phyloP scores from a whole-genome alignment of 176 grass and related monocot species.

The Carex kokanica region DNA sequence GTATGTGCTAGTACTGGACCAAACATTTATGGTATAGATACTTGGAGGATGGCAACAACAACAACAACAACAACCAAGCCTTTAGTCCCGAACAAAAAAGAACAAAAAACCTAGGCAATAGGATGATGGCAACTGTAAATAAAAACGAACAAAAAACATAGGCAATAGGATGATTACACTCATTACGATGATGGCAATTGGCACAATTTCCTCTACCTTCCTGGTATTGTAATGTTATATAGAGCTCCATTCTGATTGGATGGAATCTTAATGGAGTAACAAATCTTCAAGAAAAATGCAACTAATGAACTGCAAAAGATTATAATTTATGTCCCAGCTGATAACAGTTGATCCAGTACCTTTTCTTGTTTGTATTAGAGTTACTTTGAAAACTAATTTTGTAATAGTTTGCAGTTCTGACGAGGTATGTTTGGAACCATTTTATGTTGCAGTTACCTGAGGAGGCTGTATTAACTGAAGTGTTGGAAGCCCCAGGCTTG shows the following conservation, averaged over 20 bases:
- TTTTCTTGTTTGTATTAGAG: not conserved
- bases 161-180: not conserved
- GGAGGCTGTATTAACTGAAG: constrained; percentile 61
- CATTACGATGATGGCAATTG: not conserved
- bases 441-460: constrained; percentile 57
- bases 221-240: not conserved
- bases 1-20: not conserved
- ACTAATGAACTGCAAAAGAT: not conserved
- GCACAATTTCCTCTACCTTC: not conserved
- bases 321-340: not conserved
- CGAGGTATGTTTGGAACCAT: constrained; percentile 18
- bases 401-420: constrained; percentile 23
- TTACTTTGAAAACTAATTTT: not conserved
- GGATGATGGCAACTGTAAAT: too few species aligned
- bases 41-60: not conserved
- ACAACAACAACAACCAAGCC: too few species aligned
- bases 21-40: not conserved
- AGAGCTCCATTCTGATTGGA: not conserved
- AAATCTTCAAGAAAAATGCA: not conserved
- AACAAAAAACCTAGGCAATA: not conserved
- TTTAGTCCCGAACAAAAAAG: too few species aligned
- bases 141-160: not conserved
- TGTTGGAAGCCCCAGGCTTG: constrained; percentile 54
- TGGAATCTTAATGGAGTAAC: not conserved
- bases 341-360: not conserved